A percentile compares a stretch with the other conserved stretches of the same genome.
These are phyloP conservation scores for Thecaphora thlaspeos DNA, from an alignment of 1,284 basidiomycete genomes.

Conservation along the genomic window DNA sequence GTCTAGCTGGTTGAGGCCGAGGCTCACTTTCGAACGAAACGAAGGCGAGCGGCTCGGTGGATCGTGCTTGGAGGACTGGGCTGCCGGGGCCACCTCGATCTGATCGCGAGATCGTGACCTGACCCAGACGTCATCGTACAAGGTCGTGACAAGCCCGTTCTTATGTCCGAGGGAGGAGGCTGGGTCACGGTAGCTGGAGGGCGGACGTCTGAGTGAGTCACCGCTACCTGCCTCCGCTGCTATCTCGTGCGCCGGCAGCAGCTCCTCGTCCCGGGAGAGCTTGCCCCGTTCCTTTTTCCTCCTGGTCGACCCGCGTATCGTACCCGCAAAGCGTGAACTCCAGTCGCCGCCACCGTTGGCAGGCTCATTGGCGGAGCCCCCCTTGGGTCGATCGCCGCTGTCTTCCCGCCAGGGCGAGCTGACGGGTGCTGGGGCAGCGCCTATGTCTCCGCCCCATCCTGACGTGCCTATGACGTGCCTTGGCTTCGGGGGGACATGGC, in stretches of 20 bases:
- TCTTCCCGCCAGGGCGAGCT: too few relatives aligned
- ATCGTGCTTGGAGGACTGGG: background rate
- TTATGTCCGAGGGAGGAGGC: background rate
- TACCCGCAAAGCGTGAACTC: background rate
- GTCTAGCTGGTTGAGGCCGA: background rate
- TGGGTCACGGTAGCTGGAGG: background rate
- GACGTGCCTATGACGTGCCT: background rate
- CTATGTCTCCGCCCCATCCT: background rate
- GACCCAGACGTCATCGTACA: background rate
- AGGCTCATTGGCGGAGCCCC: too few relatives aligned
- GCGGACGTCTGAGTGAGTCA: background rate
- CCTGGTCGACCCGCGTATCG: background rate
- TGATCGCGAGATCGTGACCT: background rate
- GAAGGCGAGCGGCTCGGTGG: background rate
- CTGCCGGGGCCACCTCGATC: background rate
- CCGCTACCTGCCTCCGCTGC: too few relatives aligned
- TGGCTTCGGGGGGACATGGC: background rate
- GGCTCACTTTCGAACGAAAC: background rate
- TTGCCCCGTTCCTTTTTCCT: background rate
- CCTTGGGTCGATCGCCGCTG: background rate
- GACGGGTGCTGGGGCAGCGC: background rate
- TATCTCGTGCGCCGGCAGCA: too few relatives aligned
- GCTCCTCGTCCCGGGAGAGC: background rate
- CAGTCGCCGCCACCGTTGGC: background rate
- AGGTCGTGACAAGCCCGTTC: too few relatives aligned